Base-by-base conservation (phyloP, 2,329 filamentous ascomycete species). In the Trichoderma asperellum region DNA sequence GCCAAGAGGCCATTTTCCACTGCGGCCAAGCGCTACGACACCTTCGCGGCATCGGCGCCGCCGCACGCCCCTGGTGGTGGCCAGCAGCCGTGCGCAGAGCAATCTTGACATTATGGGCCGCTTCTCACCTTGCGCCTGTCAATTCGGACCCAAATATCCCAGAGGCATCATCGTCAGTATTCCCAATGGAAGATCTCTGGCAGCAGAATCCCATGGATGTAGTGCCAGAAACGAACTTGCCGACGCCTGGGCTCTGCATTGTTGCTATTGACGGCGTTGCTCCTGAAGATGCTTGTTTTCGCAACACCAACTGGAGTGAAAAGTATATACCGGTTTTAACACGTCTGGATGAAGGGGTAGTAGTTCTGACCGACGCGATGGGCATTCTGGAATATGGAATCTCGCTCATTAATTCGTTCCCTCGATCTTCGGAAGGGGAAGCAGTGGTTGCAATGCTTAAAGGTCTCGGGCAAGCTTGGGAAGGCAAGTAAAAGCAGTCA, bases 31-130 rank as follows among this genome's bases (percentile, higher is more conserved):
- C 92, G 4, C 80, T 91, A 55, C 84, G 88, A 4, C 82, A 91
- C 12, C 78, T 92, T 49, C 82, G 86, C 7, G 80, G 81, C 16
- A 91, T 92, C 85, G 84, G 87, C 2, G 79, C 81, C 35, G 85
- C 88, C 60, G 82, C 86, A 3, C 85, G 89, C 27, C 90, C 90
- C 6, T 86, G 85, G 47, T 93, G 90, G 90, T 92, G 90, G 90
- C 82, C 88, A n/a, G 86, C 85, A 1, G 90, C 89, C 3, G 81
- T 92, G 52, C 92, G 92, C 76, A 87, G 91, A n/a, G 89, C 85
- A 2, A 84, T 84, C 4, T 80, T 91, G 68, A 85, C 89, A 52
- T 80, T 90, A 2, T 91, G 88, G 89, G 83, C 85, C 2, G 87
- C 91, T 73, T 87, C 87, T 73, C 78, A 90, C 1, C 81, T 68